Percentiles rank a stretch among this genome's conserved stretches.
Conservation (phyloP, 345 rosid genomes). For the Kandelia obovata region DNA sequence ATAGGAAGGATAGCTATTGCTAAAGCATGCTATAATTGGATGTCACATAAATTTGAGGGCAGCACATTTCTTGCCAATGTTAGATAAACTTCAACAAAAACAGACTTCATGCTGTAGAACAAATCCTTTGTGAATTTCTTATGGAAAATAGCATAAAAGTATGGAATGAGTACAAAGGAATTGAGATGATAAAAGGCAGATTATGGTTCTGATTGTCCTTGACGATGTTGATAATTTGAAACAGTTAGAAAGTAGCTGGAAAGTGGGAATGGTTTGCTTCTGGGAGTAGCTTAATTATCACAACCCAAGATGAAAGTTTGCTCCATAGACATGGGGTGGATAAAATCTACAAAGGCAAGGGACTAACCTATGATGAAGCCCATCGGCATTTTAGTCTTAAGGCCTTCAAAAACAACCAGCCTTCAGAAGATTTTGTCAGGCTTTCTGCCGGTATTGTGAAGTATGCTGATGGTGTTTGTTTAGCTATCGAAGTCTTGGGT, state of each 20-base stretch:
- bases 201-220: background rate
- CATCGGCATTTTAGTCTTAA: conserved; percentile 5
- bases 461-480: conserved; percentile 3
- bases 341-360: background rate
- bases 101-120: background rate
- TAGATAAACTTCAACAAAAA: background rate
- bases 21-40: background rate
- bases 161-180: background rate
- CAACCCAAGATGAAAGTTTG: conserved; percentile 1
- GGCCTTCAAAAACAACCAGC: conserved; percentile 1
- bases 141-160: background rate
- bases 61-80: background rate
- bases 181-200: background rate
- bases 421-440: background rate
- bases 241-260: background rate
- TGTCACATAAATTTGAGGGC: conserved; percentile 2
- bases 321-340: background rate
- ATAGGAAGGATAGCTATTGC: background rate
- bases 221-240: conserved; percentile 2
- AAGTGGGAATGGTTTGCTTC: background rate
- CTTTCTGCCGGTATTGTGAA: background rate
- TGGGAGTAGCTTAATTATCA: conserved; percentile 7
- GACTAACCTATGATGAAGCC: background rate
- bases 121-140: conserved; percentile 5
- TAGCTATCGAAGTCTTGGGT: conserved; percentile 10